phyloP scores from a whole-genome alignment of 441 rosid genomes.

The Populus hybrid region DNA sequence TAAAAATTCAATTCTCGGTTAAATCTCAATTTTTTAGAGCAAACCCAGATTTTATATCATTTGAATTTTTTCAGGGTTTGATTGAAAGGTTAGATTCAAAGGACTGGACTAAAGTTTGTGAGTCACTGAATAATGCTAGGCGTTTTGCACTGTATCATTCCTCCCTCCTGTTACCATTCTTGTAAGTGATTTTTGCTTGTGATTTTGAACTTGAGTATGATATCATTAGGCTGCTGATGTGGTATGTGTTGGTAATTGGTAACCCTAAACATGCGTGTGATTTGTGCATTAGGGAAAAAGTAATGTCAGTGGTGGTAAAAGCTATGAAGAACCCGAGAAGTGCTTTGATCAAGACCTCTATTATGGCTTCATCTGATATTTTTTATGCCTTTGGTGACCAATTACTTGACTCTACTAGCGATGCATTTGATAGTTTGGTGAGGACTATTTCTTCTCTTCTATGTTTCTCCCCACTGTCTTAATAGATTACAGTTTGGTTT shows the following conservation, averaged over 20 bases:
- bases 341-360: conserved; percentile 84
- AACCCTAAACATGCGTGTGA: not conserved
- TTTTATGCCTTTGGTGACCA: conserved; percentile 65
- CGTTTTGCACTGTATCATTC: conserved; percentile 66
- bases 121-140: conserved; percentile 58
- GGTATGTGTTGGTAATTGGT: not conserved
- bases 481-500: not conserved
- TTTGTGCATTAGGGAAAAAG: conserved; percentile 52
- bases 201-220: not conserved
- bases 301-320: conserved; percentile 61
- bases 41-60: not conserved
- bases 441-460: not conserved
- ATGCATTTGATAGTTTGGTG: conserved; percentile 66
- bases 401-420: conserved; percentile 36
- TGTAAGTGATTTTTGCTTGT: conserved; percentile 39
- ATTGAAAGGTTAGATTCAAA: conserved; percentile 72
- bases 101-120: conserved; percentile 75
- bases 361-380: conserved; percentile 84
- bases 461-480: not conserved
- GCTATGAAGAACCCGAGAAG: conserved; percentile 95
- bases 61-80: conserved; percentile 37
- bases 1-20: not conserved
- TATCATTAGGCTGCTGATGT: not conserved
- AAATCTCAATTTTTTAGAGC: not conserved
- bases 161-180: conserved; percentile 49